Conservation (phyloP, 78 protist genomes). For the Monocercomonoides exilis region DNA sequence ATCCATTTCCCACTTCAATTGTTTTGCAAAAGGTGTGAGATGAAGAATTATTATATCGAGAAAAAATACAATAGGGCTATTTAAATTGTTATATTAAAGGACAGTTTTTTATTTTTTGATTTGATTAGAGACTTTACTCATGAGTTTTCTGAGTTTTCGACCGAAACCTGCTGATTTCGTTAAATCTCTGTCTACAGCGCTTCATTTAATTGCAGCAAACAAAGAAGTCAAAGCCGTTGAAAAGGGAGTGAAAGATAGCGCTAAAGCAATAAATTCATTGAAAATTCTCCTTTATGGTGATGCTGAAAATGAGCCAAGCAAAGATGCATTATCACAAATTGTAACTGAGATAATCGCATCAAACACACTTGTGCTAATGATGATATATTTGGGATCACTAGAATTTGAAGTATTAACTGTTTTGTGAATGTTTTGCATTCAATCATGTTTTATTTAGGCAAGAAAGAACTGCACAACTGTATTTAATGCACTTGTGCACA, state of each 20-base stretch:
- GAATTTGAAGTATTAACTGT: background rate
- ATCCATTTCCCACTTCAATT: too few relatives aligned
- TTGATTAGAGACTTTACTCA: too few relatives aligned
- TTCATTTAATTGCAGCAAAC: too few relatives aligned
- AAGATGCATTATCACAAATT: background rate
- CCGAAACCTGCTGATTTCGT: too few relatives aligned
- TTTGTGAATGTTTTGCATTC: background rate
- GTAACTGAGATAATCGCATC: background rate
- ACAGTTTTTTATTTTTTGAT: too few relatives aligned
- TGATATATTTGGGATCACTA: background rate
- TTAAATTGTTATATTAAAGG: too few relatives aligned
- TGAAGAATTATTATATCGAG: too few relatives aligned
- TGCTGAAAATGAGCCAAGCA: background rate
- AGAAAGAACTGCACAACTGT: background rate
- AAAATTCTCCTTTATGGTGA: slow-evolving; percentile 18
- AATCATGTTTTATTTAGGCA: background rate
- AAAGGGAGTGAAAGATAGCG: background rate
- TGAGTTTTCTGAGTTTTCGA: too few relatives aligned
- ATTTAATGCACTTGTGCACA: background rate
- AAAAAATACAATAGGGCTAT: too few relatives aligned
- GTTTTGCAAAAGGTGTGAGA: too few relatives aligned
- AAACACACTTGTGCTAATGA: background rate
- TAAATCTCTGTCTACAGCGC: too few relatives aligned
- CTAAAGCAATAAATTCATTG: background rate
- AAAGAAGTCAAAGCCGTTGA: background rate